Evolutionary conservation across 1,139 yeast species (phyloP).

Genomic region (Martiniozyma asiatica): DNA sequence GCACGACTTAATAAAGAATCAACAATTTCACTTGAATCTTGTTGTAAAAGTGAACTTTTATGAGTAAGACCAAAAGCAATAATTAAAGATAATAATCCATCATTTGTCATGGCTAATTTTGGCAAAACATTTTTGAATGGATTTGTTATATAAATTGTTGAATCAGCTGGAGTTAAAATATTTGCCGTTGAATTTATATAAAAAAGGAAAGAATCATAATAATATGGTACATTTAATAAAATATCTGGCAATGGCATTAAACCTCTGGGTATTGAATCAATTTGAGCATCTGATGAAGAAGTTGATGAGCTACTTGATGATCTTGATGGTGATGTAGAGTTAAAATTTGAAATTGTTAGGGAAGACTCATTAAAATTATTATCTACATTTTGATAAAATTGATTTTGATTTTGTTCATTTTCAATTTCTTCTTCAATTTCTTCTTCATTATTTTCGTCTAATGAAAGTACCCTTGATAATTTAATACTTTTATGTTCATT

Average conservation of each 20-base stretch:
- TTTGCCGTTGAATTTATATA: constrained; percentile 53
- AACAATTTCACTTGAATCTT: constrained; percentile 33
- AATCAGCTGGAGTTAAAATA: constrained; percentile 59
- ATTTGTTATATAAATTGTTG: constrained; percentile 40
- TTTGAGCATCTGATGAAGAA: constrained; percentile 9
- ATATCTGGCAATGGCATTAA: constrained; percentile 47
- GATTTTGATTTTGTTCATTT: no score
- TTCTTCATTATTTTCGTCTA: no score
- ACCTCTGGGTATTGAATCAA: constrained; percentile 33
- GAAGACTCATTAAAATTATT: no score
- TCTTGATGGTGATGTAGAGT: no score
- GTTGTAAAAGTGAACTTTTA: constrained; percentile 26
- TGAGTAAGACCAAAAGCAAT: constrained; percentile 60
- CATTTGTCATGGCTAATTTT: constrained; percentile 52
- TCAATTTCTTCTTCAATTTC: no score
- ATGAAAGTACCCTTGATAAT: no score
- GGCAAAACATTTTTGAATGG: constrained; percentile 61
- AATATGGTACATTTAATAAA: constrained; percentile 44
- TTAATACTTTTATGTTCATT: no score
- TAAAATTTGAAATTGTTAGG: no score
- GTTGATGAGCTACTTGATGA: constrained; percentile 5
- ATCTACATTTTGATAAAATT: no score
- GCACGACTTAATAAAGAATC: constrained; percentile 44
- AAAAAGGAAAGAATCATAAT: constrained; percentile 49
- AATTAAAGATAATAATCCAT: constrained; percentile 47